Evolutionary conservation across 2,329 filamentous ascomycete genomes (phyloP), one percentile per base, ranked within the genome.

Genomic region (Dryadomyces quercus-mongolicae): DNA sequence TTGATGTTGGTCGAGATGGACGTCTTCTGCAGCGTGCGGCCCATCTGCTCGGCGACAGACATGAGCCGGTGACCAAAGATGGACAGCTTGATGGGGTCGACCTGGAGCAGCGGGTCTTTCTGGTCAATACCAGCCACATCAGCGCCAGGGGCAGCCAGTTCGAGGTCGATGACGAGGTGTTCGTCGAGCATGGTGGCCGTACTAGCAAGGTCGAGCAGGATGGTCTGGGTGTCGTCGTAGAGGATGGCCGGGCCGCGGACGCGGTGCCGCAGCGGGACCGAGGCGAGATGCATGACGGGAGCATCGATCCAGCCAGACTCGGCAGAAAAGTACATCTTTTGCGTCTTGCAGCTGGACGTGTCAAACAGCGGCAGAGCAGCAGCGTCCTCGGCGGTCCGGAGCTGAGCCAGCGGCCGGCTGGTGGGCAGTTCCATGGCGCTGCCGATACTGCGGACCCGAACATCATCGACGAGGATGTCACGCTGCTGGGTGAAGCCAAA

Each of bases 11-110:
- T 88, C 61, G 81, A 86, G 52, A 91, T 84, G 63, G 83, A 86
- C 0, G 86, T 90, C 71, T 91, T 91, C 62, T 91, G 86, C 15
- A 91, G 69, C 12, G 85, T 83, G 53, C 84, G 73, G 0, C 87
- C 86, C 87, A 91, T 91, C 63, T 55, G 51, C 51, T 55, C 54
- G 18, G 54, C 54, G 13, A 55, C 89, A 6, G 85, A 83, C 86
- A 91, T 91, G 68, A 91, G 91, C 5, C 86, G 77, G 64, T 91
- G 86, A 0, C 84, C 85, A 60, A 92, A 91, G 53, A 87, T 82
- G 59, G 77, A 82, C 1, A 88, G 71, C 66, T 84, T 74, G 60
- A 87, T 84, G 0, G 83, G 84, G 63, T 87, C 81, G 1, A 86
- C 78, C 12, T 43, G 8, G 10, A n/a, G n/a, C n/a, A n/a, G n/a